Percentiles rank a stretch among this genome's conserved stretches.
phyloP scores from a whole-genome alignment of 352 stramenopile genomes.

The Thalassiosira hispida region DNA sequence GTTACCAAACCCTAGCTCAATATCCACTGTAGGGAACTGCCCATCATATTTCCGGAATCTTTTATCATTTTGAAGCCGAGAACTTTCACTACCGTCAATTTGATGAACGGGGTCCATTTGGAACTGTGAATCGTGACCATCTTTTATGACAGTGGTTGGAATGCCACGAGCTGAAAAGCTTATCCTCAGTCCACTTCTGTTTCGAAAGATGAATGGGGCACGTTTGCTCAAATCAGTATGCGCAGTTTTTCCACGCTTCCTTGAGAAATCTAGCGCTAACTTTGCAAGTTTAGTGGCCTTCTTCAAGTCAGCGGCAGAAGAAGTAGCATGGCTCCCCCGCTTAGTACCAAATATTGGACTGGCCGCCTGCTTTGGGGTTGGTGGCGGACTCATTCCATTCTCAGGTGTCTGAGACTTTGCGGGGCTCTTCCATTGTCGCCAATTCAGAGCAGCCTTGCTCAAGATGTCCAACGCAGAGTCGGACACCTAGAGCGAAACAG shows the following conservation, averaged over 20 bases:
- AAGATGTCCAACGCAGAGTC: constrained; percentile 37
- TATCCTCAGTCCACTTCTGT: constrained; percentile 68
- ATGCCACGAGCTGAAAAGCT: constrained; percentile 54
- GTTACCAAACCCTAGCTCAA: constrained; percentile 29
- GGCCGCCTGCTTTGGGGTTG: constrained; percentile 4
- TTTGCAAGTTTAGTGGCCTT: constrained; percentile 46
- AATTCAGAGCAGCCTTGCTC: constrained; percentile 36
- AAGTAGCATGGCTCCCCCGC: neutral
- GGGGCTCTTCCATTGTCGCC: constrained; percentile 26
- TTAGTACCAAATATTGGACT: constrained; percentile 25
- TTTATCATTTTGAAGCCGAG: neutral
- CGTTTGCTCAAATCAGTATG: constrained; percentile 12
- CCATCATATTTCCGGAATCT: constrained; percentile 68
- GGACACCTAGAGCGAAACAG: constrained; percentile 24
- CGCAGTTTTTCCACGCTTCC: constrained; percentile 40
- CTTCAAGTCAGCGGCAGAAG: constrained; percentile 39
- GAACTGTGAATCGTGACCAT: constrained; percentile 67
- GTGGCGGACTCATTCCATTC: constrained; percentile 9
- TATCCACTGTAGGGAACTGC: constrained; percentile 53
- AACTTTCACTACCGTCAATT: neutral
- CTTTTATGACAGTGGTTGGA: constrained; percentile 35
- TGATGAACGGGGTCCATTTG: constrained; percentile 34
- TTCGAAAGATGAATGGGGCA: constrained; percentile 69
- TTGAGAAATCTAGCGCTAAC: constrained; percentile 45
- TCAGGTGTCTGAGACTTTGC: constrained; percentile 9